Base-by-base conservation (phyloP, 2,329 filamentous ascomycete genomes). In the Trichoderma aggressivum region DNA sequence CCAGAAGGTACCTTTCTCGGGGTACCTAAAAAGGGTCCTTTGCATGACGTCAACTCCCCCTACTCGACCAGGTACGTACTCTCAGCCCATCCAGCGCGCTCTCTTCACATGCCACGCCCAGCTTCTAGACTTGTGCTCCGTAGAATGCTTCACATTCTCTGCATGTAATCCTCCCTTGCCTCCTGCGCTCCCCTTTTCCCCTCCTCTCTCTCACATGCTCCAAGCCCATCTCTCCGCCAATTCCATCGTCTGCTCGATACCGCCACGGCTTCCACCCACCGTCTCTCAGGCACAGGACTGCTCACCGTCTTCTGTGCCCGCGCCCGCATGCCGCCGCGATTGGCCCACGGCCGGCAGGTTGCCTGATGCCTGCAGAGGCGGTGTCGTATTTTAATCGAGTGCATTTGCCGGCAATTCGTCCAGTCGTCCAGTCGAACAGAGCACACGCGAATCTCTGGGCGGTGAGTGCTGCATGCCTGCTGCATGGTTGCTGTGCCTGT, bases 341-440 rank as follows among this genome's bases (percentile, higher is more conserved):
- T 69, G 65, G 65, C 65, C 56, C 39, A 60, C 21, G 56, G 7
- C 18, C 14, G 39, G 39, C 53, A 10, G 36, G 55, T 68, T 68
- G 55, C 65, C 65, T 68, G 65, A 68, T 68, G 65, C 65, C 39
- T 50, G 65, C 39, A 69, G 65, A 69, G 36, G 65, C 65, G 65
- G 65, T 69, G 65, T 69, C 65, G 53, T 24, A 61, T 69, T 18
- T 68, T 18, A 61, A 53, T 58, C 34, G 32, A 69, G 36, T 60
- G 55, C 39, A 69, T 61, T 61, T 60, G 56, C 65, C 65, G 65
- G 65, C 65, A 69, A 69, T 69, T 69, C 65, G 28, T 69, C 56
- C 56, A 16, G 26, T 69, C 65, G 28, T 69, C 56, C 56, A 16
- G 26, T n/a, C 21, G n/a, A 69, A 30, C 18, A 47, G 34, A 26